Conservation (phyloP, 306 rosid genomes). For the Geum urbanum region DNA sequence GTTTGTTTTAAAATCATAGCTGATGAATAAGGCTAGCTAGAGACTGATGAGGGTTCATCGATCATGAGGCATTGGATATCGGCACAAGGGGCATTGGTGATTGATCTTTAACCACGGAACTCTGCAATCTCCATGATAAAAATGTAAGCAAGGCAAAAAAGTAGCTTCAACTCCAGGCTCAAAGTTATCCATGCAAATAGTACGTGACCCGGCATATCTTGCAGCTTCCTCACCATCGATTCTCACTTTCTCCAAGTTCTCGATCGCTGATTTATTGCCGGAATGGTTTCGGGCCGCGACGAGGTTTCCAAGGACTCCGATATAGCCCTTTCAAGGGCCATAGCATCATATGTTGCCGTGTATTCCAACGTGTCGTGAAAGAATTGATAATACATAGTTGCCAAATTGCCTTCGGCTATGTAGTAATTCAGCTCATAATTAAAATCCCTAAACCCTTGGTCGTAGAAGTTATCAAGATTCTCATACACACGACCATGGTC, state of each 20-base stretch:
- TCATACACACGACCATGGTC: too few species aligned
- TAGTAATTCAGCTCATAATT: too few species aligned
- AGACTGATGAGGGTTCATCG: neutral
- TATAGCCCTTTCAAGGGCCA: neutral
- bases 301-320: neutral
- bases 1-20: too few species aligned
- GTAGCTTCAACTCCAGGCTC: constrained; percentile 8
- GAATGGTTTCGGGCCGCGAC: neutral
- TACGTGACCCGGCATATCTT: neutral
- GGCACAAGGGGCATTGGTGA: constrained; percentile 8
- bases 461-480: too few species aligned
- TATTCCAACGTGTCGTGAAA: neutral
- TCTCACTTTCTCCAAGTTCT: constrained; percentile 13
- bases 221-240: neutral
- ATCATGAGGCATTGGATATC: constrained; percentile 1
- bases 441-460: too few species aligned
- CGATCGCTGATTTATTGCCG: neutral
- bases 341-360: neutral
- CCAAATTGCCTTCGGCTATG: too few species aligned
- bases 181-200: constrained; percentile 17
- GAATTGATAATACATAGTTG: too few species aligned
- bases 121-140: constrained; percentile 9
- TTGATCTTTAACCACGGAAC: constrained; percentile 5
- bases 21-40: neutral
- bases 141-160: constrained; percentile 13